These are phyloP conservation scores for Royoungia palumana DNA, from an alignment of 768 basidiomycete genomes.

Conservation along the genomic window DNA sequence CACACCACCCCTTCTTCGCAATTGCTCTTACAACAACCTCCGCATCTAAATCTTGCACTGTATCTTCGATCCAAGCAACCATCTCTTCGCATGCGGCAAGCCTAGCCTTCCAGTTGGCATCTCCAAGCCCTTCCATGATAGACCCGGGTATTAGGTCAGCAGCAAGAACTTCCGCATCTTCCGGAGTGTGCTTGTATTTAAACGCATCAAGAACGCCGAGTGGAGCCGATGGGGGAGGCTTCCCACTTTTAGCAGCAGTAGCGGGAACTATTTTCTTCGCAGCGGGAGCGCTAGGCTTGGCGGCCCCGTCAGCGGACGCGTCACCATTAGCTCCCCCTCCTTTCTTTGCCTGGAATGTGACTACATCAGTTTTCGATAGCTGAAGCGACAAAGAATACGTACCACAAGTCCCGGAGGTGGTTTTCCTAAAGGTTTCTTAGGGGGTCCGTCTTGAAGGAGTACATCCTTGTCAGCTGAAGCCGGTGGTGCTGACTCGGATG, in stretches of 20 bases:
- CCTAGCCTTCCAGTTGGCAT: slow-evolving; percentile 91
- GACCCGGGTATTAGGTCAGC: slow-evolving; percentile 67
- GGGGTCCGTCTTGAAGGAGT: slow-evolving; percentile 30
- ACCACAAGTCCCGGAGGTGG: slow-evolving; percentile 48
- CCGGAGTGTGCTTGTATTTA: slow-evolving; percentile 87
- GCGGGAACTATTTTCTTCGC: slow-evolving; percentile 45
- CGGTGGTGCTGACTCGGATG: slow-evolving; percentile 17
- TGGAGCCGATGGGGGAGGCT: slow-evolving; percentile 46
- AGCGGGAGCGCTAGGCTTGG: slow-evolving; percentile 27
- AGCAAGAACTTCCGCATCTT: slow-evolving; percentile 86
- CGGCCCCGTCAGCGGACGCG: slow-evolving; percentile 8
- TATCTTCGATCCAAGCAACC: slow-evolving; percentile 74
- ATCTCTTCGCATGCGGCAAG: slow-evolving; percentile 86
- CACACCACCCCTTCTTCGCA: slow-evolving; percentile 93
- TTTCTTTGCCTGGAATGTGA: slow-evolving; percentile 52
- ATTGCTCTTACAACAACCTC: slow-evolving; percentile 87
- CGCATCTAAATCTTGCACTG: slow-evolving; percentile 66
- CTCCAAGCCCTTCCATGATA: slow-evolving; percentile 70
- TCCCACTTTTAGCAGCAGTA: slow-evolving; percentile 41
- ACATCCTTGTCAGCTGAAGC: slow-evolving; percentile 13
- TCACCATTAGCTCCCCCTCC: slow-evolving; percentile 34
- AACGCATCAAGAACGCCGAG: slow-evolving; percentile 70
- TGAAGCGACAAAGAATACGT: slow-evolving; percentile 5
- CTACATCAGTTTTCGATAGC: slow-evolving; percentile 4
- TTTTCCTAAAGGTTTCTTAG: slow-evolving; percentile 49